Base-by-base conservation (phyloP, 345 rosid species). In the Raphanus raphanistrum region DNA sequence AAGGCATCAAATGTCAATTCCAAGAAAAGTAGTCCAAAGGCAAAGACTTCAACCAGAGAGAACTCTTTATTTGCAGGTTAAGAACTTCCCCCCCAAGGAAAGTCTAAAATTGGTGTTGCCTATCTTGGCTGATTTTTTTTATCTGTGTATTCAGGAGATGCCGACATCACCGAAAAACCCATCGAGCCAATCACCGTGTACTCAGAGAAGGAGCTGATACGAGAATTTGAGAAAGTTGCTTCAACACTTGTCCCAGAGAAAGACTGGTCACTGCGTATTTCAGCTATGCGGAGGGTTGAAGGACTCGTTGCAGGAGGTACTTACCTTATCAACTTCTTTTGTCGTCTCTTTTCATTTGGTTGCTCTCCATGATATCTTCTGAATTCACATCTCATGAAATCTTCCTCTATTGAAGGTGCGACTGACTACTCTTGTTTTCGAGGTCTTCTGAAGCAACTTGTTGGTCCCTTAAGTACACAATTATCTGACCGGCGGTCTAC, bases 241-340 rank as follows among this genome's bases (percentile, higher is more conserved):
- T 76, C 87, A 21, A 91, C 85, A 12, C 97, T 96, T 57, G 93
- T 90, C 78, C 99, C 99, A 3, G 99, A 96, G 77, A 96, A 96
- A 82, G 99, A 95, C 76, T 95, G 99, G 99, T 90, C 99, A 55
- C 28, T 90, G 66, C 99, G 99, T 73, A 95, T 93, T 79, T 89
- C 92, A 79, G 96, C 99, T 81, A 89, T 95, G 94, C 98, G 89
- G 86, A 90, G 97, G 89, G 88, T 91, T 63, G 99, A 95, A 85
- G 99, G 91, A 79, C 96, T 95, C 80, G 96, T 93, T 79, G 86
- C 73, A 25, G 99, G 99, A 91, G 99, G 99, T 92, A 71, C 25
- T 13, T 4, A 45, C 5, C 45, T n/a, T 35, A 28, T 60, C 59
- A 27, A 36, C 9, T 13, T 6, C 72, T n/a, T 45, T 16, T 66